Conservation (phyloP, 305 asterid species). For the Plantago lanceolata region DNA sequence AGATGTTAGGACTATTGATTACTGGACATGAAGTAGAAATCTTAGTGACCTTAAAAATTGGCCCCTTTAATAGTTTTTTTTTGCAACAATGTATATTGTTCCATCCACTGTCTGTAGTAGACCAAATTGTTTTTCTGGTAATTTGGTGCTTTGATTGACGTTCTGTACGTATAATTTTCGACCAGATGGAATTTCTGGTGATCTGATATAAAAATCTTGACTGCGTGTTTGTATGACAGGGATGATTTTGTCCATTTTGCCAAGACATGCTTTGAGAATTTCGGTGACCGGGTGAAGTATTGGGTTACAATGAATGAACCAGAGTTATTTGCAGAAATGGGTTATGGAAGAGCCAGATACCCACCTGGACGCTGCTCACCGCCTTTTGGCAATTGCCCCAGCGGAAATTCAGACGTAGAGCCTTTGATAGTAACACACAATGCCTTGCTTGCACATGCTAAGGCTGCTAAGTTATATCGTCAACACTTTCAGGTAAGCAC, state of each 20-base stretch:
- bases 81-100: too few species aligned
- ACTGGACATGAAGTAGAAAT: not conserved
- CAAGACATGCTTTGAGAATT: conserved; percentile 57
- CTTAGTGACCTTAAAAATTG: not conserved
- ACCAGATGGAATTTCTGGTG: not conserved
- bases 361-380: conserved; percentile 74
- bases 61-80: too few species aligned
- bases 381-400: conserved; percentile 65
- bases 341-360: conserved; percentile 39
- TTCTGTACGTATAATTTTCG: too few species aligned
- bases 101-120: too few species aligned
- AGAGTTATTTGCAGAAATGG: conserved; percentile 48
- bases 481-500: conserved; percentile 52
- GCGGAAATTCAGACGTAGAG: conserved; percentile 76
- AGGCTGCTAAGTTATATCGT: conserved; percentile 55
- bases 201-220: not conserved
- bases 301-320: conserved; percentile 84
- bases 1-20: not conserved
- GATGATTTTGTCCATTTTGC: conserved; percentile 68
- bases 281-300: conserved; percentile 70
- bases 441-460: conserved; percentile 71
- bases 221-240: conserved; percentile 33
- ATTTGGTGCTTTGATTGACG: too few species aligned
- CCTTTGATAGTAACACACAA: conserved; percentile 63
- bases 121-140: too few species aligned